These are phyloP conservation scores for Penicillium aurantiogriseum DNA, from an alignment of 2,329 filamentous ascomycete genomes.

Conservation along the genomic window DNA sequence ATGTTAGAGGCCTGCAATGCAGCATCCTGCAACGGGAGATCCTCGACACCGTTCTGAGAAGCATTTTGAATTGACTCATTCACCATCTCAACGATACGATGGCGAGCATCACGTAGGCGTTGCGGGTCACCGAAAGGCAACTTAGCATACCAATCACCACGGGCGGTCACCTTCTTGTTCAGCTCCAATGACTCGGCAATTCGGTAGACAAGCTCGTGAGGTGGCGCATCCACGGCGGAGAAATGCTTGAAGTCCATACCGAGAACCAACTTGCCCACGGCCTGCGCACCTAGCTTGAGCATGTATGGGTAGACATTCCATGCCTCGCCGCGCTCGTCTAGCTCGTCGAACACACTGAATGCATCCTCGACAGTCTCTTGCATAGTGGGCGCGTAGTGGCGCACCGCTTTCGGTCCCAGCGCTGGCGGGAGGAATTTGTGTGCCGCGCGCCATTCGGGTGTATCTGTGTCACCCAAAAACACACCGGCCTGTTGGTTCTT, in stretches of 20 bases:
- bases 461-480: slow-evolving; percentile 37
- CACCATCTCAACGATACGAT: slow-evolving; percentile 20
- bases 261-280: slow-evolving; percentile 47
- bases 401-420: slow-evolving; percentile 19
- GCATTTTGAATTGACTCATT: slow-evolving; percentile 21
- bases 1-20: slow-evolving; percentile 21
- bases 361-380: slow-evolving; percentile 53
- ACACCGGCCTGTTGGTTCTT: slow-evolving; percentile 31
- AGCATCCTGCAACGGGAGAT: slow-evolving; percentile 22
- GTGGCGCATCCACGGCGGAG: slow-evolving; percentile 43
- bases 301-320: slow-evolving; percentile 54
- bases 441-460: slow-evolving; percentile 39
- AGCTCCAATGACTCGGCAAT: slow-evolving; percentile 55
- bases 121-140: slow-evolving; percentile 60
- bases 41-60: slow-evolving; percentile 16
- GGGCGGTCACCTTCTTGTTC: slow-evolving; percentile 59
- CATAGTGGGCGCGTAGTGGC: slow-evolving; percentile 57
- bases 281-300: slow-evolving; percentile 48
- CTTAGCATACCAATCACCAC: slow-evolving; percentile 56
- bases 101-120: slow-evolving; percentile 34
- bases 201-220: slow-evolving; percentile 52
- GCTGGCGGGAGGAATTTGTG: slow-evolving; percentile 55
- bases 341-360: slow-evolving; percentile 49
- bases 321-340: slow-evolving; percentile 49
- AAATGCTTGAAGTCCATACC: slow-evolving; percentile 50